Percentiles rank a stretch among this genome's conserved stretches.
phyloP scores from a whole-genome alignment of 75 land plant species.

The Ceratopteris richardii region DNA sequence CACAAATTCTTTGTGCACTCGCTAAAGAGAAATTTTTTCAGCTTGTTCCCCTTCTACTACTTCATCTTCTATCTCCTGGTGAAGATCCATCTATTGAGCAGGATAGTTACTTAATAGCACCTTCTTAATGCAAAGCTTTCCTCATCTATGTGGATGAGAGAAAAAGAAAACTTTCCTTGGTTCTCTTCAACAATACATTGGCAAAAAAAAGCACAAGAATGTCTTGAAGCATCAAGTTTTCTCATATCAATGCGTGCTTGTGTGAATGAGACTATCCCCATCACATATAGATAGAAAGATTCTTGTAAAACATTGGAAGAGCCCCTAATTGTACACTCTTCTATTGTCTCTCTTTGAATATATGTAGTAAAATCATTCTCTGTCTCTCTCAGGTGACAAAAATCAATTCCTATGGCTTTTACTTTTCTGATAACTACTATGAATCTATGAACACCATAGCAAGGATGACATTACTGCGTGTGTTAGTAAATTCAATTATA shows the following conservation, averaged over 20 bases:
- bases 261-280: constrained; percentile 96
- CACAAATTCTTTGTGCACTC: constrained; percentile 96
- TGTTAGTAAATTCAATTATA: too few relatives aligned
- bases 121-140: constrained; percentile 99
- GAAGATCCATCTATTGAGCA: constrained; percentile 98
- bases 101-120: constrained; percentile 91
- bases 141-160: constrained; percentile 96
- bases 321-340: constrained; percentile 71
- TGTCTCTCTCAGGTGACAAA: too few relatives aligned
- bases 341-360: constrained; percentile 76
- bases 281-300: constrained; percentile 99
- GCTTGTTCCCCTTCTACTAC: constrained; percentile 85
- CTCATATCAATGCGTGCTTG: constrained; percentile 99
- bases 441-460: too few relatives aligned
- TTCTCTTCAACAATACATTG: constrained; percentile 93
- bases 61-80: constrained; percentile 98
- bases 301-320: constrained; percentile 87
- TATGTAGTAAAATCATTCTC: constrained; percentile 83
- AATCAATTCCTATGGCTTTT: too few relatives aligned
- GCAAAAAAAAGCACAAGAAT: constrained; percentile 81
- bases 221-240: constrained; percentile 87
- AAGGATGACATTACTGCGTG: too few relatives aligned
- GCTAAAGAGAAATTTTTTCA: constrained; percentile 94
- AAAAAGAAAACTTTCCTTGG: constrained; percentile 98
- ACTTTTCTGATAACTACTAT: too few relatives aligned